phyloP scores from a whole-genome alignment of 148 eudicot species.

The Agrostemma githago region DNA sequence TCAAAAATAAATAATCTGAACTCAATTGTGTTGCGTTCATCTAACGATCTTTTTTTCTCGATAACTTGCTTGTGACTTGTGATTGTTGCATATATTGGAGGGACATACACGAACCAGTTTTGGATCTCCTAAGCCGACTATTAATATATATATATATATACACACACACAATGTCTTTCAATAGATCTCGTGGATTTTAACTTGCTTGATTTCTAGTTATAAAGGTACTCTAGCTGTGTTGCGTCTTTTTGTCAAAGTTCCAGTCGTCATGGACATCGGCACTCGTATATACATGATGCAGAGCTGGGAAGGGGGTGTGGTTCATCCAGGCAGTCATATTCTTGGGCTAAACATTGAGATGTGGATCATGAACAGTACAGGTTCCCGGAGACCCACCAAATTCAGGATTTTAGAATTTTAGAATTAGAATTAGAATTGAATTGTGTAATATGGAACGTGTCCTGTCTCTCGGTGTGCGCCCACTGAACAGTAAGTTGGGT shows the following conservation, averaged over 20 bases:
- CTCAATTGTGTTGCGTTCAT: conserved; percentile 51
- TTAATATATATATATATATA: conserved; percentile 9
- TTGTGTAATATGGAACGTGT: background rate
- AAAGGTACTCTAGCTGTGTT: too few species aligned
- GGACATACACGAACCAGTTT: conserved; percentile 20
- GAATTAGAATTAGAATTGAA: too few species aligned
- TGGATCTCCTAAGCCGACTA: conserved; percentile 9
- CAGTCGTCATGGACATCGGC: too few species aligned
- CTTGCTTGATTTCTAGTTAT: background rate
- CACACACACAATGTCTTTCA: background rate
- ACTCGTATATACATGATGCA: too few species aligned
- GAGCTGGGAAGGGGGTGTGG: too few species aligned
- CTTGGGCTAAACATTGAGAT: background rate
- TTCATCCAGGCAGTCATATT: background rate
- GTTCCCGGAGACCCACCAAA: background rate
- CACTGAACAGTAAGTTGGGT: background rate
- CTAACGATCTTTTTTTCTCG: conserved; percentile 18
- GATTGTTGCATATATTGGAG: conserved; percentile 24
- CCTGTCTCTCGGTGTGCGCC: background rate
- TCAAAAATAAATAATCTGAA: conserved; percentile 21
- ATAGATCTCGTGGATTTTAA: background rate
- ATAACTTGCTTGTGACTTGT: conserved; percentile 22
- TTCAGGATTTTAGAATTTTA: background rate
- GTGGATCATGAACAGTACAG: too few species aligned
- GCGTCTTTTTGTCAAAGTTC: too few species aligned